Base-by-base conservation (phyloP, 768 basidiomycete genomes). In the Sistotremastrum suecicum region DNA sequence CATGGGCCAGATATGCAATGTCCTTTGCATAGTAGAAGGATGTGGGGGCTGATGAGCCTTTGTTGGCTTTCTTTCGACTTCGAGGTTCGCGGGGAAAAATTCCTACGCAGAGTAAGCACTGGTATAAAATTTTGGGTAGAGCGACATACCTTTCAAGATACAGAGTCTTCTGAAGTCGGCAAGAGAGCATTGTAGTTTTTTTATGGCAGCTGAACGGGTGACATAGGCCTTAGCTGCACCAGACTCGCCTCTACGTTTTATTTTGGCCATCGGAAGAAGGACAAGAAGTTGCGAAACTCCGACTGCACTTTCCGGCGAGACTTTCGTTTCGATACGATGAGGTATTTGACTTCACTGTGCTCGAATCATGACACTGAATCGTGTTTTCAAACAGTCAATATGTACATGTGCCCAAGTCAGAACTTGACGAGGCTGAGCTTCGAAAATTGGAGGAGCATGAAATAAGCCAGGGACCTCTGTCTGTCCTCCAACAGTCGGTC, bases 21-120 rank as follows among this genome's bases (percentile, higher is more conserved):
- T 99, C 95, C 66, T 99, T 99, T 30, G 87, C 70, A 61, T 98
- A 97, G 67, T 99, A 99, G 67, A 98, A 99, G 3, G 91, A 89
- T 1, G 95, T 90, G 3, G 92, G 91, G 0, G 89, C 92, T 44
- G 91, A 90, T 3, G 89, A 94, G 1, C 94, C 95, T 62, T 95
- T 98, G 68, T 98, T 98, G 35, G 94, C 95, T 51, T 79, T 78
- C 62, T 97, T 99, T 55, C 77, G 79, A 64, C 76, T 80, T 40
- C 79, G 77, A 29, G 95, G 95, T 62, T 99, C 95, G 45, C 94
- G 86, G 51, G 95, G 95, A 61, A 94, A 97, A 56, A 99, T 94
- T 8, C 94, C 92, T 97, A 47, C 29, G 7, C 20, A 41, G 43
- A 37, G 58, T 38, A 58, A 46, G 43, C n/a, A 34, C 42, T 36